Percentiles rank a stretch among this genome's conserved stretches.
Conservation (phyloP, 2,329 filamentous ascomycete genomes). For the Fusarium verrucosum region DNA sequence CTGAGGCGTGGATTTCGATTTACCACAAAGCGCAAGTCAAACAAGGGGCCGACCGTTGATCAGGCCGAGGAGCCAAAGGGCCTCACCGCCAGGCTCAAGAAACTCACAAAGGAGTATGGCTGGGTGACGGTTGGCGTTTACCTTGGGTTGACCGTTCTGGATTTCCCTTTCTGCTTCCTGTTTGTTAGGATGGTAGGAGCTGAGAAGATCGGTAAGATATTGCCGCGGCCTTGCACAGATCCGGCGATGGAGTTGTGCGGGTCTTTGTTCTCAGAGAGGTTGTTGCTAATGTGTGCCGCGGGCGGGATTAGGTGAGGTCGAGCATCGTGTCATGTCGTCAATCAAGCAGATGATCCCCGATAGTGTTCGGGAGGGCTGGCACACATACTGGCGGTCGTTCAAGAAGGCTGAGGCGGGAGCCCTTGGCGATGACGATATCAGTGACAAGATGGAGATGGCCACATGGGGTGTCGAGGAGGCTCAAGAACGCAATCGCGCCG, state of each 20-base stretch:
- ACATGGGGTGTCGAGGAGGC: constrained; percentile 72
- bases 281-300: constrained; percentile 27
- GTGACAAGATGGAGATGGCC: constrained; percentile 60
- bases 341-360: constrained; percentile 69
- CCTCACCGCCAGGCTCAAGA: constrained; percentile 77
- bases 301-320: constrained; percentile 60
- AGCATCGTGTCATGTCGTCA: constrained; percentile 72
- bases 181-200: constrained; percentile 84
- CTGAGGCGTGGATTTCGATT: constrained; percentile 50
- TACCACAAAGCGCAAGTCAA: constrained; percentile 47
- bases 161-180: constrained; percentile 95
- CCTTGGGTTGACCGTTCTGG: constrained; percentile 79
- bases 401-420: constrained; percentile 57
- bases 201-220: constrained; percentile 77
- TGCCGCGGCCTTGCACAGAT: constrained; percentile 1
- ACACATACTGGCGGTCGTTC: constrained; percentile 58
- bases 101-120: constrained; percentile 90
- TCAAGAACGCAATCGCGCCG: constrained; percentile 66
- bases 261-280: neutral
- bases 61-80: constrained; percentile 52
- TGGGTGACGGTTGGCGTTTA: constrained; percentile 96
- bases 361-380: constrained; percentile 63
- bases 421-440: constrained; percentile 55
- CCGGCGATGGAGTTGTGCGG: constrained; percentile 3
- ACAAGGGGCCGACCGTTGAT: constrained; percentile 34